Conservation (phyloP, 169 alveolate genomes). For the Amoebophrya sp. region DNA sequence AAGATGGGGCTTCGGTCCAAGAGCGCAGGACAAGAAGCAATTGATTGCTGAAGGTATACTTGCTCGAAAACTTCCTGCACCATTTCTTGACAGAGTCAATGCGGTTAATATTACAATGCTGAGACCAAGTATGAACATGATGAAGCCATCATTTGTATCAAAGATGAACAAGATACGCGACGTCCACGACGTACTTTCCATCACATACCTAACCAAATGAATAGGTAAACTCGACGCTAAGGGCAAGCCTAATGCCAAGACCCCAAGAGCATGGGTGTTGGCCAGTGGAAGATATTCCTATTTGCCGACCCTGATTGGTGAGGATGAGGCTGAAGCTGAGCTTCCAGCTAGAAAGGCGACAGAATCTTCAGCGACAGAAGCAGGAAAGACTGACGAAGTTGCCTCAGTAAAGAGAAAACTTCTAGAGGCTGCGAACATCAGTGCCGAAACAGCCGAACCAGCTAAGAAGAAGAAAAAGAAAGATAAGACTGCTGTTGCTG, state of each 20-base stretch:
- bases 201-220: too few species aligned
- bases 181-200: neutral
- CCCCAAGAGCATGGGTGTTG: conserved; percentile 54
- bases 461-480: neutral
- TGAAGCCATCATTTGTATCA: neutral
- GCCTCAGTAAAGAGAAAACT: neutral
- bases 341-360: neutral
- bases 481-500: too few species aligned
- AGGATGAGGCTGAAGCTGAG: neutral
- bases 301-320: neutral
- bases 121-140: neutral
- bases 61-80: conserved; percentile 48
- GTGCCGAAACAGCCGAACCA: neutral
- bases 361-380: neutral
- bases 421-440: neutral
- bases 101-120: neutral
- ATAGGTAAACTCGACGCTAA: conserved; percentile 41
- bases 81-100: neutral
- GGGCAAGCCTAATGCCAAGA: conserved; percentile 59
- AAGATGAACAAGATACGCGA: too few species aligned
- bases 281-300: conserved; percentile 41
- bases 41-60: conserved; percentile 87
- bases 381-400: neutral
- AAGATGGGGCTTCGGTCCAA: conserved; percentile 99
- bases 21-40: conserved; percentile 95